A percentile compares a stretch with the other conserved stretches of the same genome.
These are phyloP conservation scores for Exophiala sp. DNA, from an alignment of 2,329 filamentous ascomycete genomes.

Conservation along the genomic window DNA sequence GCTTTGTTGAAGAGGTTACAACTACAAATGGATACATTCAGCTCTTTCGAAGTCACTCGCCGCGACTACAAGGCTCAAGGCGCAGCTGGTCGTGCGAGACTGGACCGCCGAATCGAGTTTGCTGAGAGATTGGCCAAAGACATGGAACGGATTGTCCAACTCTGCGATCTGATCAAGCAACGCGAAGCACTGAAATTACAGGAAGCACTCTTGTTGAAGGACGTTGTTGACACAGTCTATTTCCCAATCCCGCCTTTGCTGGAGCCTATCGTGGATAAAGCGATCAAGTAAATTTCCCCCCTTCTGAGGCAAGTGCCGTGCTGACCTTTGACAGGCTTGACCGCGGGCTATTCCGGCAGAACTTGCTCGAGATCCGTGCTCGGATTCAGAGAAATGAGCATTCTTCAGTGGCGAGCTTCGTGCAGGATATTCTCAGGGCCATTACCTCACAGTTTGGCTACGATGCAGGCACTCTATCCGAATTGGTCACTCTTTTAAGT, in stretches of 20 bases:
- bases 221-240: constrained; percentile 82
- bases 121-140: constrained; percentile 62
- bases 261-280: constrained; percentile 70
- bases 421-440: constrained; percentile 51
- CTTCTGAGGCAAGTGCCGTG: constrained; percentile 21
- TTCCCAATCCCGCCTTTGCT: constrained; percentile 79
- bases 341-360: constrained; percentile 53
- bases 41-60: constrained; percentile 92
- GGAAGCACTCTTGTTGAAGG: constrained; percentile 66
- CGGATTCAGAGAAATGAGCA: constrained; percentile 54
- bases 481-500: constrained; percentile 49
- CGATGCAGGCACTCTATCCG: constrained; percentile 42
- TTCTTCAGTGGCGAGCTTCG: constrained; percentile 56
- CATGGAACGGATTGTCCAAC: constrained; percentile 64
- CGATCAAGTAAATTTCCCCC: constrained; percentile 61
- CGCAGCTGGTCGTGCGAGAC: constrained; percentile 66
- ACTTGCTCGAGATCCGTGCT: constrained; percentile 48
- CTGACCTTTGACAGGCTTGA: constrained; percentile 30
- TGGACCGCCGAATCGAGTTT: constrained; percentile 82
- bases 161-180: constrained; percentile 66
- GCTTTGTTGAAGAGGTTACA: constrained; percentile 89
- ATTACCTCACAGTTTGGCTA: constrained; percentile 52
- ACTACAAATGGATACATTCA: constrained; percentile 91
- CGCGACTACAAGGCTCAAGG: constrained; percentile 97
- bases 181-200: constrained; percentile 73